These are phyloP conservation scores for Lactarius sp. DNA, from an alignment of 768 basidiomycete genomes.

Conservation along the genomic window DNA sequence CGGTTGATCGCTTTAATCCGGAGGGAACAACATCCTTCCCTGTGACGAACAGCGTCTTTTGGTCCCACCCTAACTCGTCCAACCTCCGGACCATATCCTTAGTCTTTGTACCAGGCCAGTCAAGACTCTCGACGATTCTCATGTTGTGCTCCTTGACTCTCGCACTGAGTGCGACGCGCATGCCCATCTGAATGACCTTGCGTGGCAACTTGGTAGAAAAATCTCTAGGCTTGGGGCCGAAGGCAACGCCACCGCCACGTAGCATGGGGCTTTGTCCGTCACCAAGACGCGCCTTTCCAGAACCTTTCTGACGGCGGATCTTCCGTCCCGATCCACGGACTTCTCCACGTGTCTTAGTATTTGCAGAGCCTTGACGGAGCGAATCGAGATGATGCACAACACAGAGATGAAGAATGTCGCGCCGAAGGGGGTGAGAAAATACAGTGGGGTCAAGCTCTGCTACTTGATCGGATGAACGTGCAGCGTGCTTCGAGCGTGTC, in stretches of 20 bases:
- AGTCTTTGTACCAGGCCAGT: slow-evolving; percentile 73
- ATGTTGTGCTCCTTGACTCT: slow-evolving; percentile 73
- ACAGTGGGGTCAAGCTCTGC: slow-evolving; percentile 74
- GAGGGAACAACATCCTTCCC: slow-evolving; percentile 52
- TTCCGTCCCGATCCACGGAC: slow-evolving; percentile 87
- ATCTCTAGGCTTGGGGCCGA: slow-evolving; percentile 87
- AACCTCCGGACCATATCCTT: slow-evolving; percentile 59
- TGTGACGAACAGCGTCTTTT: slow-evolving; percentile 71
- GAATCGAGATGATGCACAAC: slow-evolving; percentile 84
- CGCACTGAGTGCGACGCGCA: slow-evolving; percentile 82
- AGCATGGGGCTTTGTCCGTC: slow-evolving; percentile 84
- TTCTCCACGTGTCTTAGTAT: slow-evolving; percentile 87
- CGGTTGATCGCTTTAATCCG: slow-evolving; percentile 55
- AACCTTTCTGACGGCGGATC: slow-evolving; percentile 88
- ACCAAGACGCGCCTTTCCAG: slow-evolving; percentile 84
- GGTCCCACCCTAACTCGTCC: slow-evolving; percentile 54
- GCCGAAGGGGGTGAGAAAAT: slow-evolving; percentile 83
- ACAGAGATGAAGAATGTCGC: slow-evolving; percentile 90
- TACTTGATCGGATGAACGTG: slow-evolving; percentile 40
- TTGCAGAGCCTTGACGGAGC: slow-evolving; percentile 87
- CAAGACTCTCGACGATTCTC: slow-evolving; percentile 66
- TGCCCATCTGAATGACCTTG: slow-evolving; percentile 89
- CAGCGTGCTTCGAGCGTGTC: slow-evolving; percentile 40
- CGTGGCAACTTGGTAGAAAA: slow-evolving; percentile 90
- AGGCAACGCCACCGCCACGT: slow-evolving; percentile 87